phyloP scores from a whole-genome alignment of 352 stramenopile genomes.

The Phytophthora hibernalis region DNA sequence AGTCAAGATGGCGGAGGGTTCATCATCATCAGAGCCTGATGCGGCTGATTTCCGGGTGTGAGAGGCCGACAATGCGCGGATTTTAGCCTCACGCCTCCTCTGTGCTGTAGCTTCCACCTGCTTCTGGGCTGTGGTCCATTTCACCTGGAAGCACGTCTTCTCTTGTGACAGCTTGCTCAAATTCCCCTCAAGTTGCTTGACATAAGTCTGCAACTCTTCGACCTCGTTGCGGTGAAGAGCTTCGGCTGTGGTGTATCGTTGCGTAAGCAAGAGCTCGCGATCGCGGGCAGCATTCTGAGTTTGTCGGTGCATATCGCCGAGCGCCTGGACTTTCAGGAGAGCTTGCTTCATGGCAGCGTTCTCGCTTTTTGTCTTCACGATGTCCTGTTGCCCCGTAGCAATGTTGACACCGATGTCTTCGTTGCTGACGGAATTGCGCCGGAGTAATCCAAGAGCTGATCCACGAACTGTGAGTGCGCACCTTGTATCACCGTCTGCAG shows the following conservation, averaged over 20 bases:
- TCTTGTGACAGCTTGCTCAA: conserved; percentile 57
- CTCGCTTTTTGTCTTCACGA: conserved; percentile 60
- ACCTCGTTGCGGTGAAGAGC: conserved; percentile 53
- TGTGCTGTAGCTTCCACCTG: conserved; percentile 49
- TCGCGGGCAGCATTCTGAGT: conserved; percentile 46
- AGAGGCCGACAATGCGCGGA: conserved; percentile 54
- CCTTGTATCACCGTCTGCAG: conserved; percentile 62
- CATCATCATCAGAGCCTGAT: conserved; percentile 5
- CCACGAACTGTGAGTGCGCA: conserved; percentile 60
- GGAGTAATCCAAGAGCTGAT: conserved; percentile 68
- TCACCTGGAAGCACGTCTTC: conserved; percentile 53
- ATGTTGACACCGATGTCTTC: conserved; percentile 57
- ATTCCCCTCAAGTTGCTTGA: conserved; percentile 58
- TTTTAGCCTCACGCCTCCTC: conserved; percentile 54
- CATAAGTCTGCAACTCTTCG: conserved; percentile 53
- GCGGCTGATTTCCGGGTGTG: conserved; percentile 27
- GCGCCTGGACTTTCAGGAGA: conserved; percentile 68
- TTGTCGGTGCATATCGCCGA: conserved; percentile 70
- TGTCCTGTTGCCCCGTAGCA: conserved; percentile 52
- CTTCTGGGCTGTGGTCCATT: conserved; percentile 52
- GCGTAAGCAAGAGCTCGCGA: conserved; percentile 44
- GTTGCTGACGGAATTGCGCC: conserved; percentile 57
- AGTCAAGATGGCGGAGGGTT: conserved; percentile 1
- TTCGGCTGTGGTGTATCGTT: conserved; percentile 46
- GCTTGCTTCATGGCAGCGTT: conserved; percentile 76